Base-by-base conservation (phyloP, 306 rosid species). In the Dryas alaskensis region DNA sequence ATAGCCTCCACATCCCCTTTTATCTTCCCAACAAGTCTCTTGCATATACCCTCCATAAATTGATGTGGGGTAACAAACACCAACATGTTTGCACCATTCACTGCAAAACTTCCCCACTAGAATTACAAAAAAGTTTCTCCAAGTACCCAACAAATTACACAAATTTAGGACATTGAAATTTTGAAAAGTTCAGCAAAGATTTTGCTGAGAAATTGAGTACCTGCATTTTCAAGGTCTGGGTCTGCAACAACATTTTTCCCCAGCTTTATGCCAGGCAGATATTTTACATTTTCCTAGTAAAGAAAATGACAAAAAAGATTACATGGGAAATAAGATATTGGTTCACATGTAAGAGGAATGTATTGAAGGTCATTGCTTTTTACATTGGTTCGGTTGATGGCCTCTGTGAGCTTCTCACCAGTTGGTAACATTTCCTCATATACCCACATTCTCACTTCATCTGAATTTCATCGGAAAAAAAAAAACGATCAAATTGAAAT, bases 361-460 rank as follows among this genome's bases (percentile, higher is more conserved):
- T 51, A 62, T 27, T 59, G 13, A 68, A 72, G 52, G 66, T 48
- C 67, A 65, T 68, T 63, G 59, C 60, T 72, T 78, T 69, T 86
- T 87, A 93, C 97, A 80, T 93, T 89, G 81, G 84, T 81, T 79
- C 65, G 67, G 71, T 91, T 91, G 87, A 93, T 93, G 76, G 78
- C 91, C 31, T 93, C 94, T 25, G 96, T 77, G 69, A 93, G 96
- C 79, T 88, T 93, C 73, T 85, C 91, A 10, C 97, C 98, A 76
- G 71, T 79, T 27, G 94, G 89, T 53, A 93, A 80, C 19, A 79
- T 87, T 70, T 91, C 98, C 81, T 91, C 97, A 13, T 45, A 93
- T 45, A 93, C 98, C 98, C 98, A 93, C 97, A 93, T 89, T 73
- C 92, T 86, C 65, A 93, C 97, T 61, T 93, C 91, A 82, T 91